phyloP scores from a whole-genome alignment of 164 flowering plant species.

The Pachysandra terminalis region DNA sequence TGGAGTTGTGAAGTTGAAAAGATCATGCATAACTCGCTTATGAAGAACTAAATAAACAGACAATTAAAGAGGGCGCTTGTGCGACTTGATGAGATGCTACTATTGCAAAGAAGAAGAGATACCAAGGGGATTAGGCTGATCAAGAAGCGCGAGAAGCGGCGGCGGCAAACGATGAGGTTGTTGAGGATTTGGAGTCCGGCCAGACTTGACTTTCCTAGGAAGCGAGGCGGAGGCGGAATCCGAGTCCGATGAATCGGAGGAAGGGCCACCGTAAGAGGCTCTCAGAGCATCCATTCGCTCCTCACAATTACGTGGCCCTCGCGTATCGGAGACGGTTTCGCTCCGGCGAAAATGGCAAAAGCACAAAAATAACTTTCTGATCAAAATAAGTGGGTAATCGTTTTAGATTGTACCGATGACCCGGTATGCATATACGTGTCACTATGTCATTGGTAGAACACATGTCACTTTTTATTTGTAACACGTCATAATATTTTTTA shows the following conservation, averaged over 20 bases:
- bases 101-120: background rate
- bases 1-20: background rate
- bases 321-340: no score
- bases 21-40: no score
- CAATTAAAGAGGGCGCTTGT: background rate
- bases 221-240: slow-evolving; percentile 16
- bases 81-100: background rate
- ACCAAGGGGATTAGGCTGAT: slow-evolving; percentile 42
- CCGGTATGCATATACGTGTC: no score
- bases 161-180: slow-evolving; percentile 36
- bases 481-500: no score
- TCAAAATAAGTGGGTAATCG: no score
- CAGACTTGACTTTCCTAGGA: slow-evolving; percentile 4
- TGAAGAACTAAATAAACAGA: background rate
- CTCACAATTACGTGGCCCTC: slow-evolving; percentile 2
- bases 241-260: slow-evolving; percentile 54
- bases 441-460: no score
- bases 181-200: background rate
- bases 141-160: slow-evolving; percentile 62
- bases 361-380: no score
- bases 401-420: no score
- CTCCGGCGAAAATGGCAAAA: no score
- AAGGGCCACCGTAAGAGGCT: slow-evolving; percentile 50
- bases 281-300: slow-evolving; percentile 59
- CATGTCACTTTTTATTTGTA: no score